phyloP scores from a whole-genome alignment of 2,329 filamentous ascomycete genomes.

The Pseudocercospora musae region DNA sequence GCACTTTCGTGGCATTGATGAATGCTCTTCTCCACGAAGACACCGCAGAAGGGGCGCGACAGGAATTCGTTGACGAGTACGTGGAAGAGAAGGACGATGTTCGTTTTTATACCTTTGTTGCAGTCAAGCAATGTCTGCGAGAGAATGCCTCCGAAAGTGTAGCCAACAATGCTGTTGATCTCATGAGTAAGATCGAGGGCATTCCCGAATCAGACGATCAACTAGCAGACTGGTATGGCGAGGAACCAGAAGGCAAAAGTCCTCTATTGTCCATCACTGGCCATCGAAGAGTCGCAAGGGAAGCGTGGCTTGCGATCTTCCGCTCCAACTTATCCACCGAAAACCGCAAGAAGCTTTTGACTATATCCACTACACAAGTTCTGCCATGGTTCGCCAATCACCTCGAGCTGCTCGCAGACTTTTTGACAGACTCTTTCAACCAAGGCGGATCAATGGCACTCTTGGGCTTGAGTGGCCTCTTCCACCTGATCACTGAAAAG shows the following conservation, averaged over 20 bases:
- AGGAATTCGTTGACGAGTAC: conserved; percentile 74
- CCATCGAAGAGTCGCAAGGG: conserved; percentile 77
- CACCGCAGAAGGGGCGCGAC: conserved; percentile 58
- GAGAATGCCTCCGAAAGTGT: conserved; percentile 31
- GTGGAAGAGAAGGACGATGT: conserved; percentile 79
- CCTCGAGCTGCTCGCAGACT: conserved; percentile 89
- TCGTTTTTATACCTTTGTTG: conserved; percentile 75
- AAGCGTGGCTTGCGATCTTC: conserved; percentile 80
- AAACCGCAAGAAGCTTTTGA: conserved; percentile 75
- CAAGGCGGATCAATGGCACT: conserved; percentile 81
- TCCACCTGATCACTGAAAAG: conserved; percentile 87
- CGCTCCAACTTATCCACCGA: conserved; percentile 63
- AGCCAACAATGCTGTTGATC: conserved; percentile 58
- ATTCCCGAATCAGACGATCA: conserved; percentile 66
- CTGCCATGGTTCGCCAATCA: conserved; percentile 80
- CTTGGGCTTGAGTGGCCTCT: conserved; percentile 85
- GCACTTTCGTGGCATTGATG: conserved; percentile 64
- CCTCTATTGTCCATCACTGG: conserved; percentile 61
- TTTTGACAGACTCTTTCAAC: conserved; percentile 91
- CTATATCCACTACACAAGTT: conserved; percentile 71
- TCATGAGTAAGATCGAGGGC: conserved; percentile 66
- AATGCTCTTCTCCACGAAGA: conserved; percentile 57
- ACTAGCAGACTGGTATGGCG: conserved; percentile 65
- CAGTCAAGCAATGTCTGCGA: conserved; percentile 57
- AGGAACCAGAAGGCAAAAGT: conserved; percentile 64